These are phyloP conservation scores for Nicotiana knightiana DNA, from an alignment of 257 asterid species.

Conservation along the genomic window DNA sequence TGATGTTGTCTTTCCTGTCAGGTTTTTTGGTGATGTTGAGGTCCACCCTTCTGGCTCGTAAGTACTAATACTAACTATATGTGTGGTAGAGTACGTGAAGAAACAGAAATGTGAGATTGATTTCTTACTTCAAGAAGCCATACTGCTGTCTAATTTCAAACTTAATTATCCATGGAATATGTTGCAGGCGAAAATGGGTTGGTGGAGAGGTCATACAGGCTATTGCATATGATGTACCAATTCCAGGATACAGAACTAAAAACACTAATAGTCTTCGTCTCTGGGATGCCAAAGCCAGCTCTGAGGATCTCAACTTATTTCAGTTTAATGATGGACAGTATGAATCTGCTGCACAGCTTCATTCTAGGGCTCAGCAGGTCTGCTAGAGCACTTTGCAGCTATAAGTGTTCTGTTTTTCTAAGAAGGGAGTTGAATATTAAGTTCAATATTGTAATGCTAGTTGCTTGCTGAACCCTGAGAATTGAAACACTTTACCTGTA, in stretches of 20 bases:
- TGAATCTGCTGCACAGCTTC: conserved; percentile 93
- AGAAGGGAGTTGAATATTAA: conserved; percentile 4
- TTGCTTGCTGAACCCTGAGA: neutral
- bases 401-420: conserved; percentile 9
- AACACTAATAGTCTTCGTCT: conserved; percentile 95
- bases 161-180: neutral
- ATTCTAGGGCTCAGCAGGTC: conserved; percentile 96
- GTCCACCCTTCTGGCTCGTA: conserved; percentile 83
- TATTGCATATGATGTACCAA: conserved; percentile 97
- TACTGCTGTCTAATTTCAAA: neutral
- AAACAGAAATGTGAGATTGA: neutral
- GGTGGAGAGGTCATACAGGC: conserved; percentile 98
- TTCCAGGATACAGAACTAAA: conserved; percentile 98
- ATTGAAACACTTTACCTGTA: conserved; percentile 4
- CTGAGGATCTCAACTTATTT: conserved; percentile 77
- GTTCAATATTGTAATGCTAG: neutral
- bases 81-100: conserved; percentile 2
- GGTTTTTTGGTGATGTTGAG: conserved; percentile 92
- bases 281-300: conserved; percentile 97
- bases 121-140: neutral
- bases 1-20: conserved; percentile 84
- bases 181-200: conserved; percentile 76
- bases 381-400: conserved; percentile 13
- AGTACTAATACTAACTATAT: conserved; percentile 35
- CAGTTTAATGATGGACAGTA: conserved; percentile 93